A percentile compares a stretch with the other conserved stretches of the same genome.
phyloP scores from a whole-genome alignment of 2,329 filamentous ascomycete species.

The Alternaria incomplexa region DNA sequence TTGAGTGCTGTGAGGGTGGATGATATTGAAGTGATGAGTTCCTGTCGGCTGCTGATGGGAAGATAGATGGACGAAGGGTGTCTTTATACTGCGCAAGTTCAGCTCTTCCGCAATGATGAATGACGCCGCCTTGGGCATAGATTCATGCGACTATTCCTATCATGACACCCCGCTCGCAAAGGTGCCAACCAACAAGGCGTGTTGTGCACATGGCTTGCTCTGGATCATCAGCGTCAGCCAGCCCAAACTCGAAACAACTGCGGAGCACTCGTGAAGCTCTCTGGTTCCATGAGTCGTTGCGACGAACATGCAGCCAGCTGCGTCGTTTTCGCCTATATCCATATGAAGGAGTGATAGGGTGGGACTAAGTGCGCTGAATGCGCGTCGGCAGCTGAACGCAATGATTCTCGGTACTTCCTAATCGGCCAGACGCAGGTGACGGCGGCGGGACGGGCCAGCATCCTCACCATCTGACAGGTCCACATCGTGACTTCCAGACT shows the following conservation, averaged over 20 bases:
- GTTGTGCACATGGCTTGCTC: neutral
- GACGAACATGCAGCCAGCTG: neutral
- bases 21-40: no score
- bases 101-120: no score
- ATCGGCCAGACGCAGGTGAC: neutral
- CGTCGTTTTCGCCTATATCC: neutral
- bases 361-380: neutral
- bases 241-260: neutral
- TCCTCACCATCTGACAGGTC: neutral
- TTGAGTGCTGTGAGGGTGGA: no score
- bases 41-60: no score
- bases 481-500: neutral
- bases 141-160: no score
- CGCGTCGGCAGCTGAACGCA: neutral
- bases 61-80: no score
- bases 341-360: neutral
- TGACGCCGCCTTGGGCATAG: no score
- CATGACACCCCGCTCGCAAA: no score
- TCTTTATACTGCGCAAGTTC: no score
- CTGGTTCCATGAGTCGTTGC: neutral
- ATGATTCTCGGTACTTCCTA: neutral
- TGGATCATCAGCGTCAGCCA: neutral
- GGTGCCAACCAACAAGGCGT: neutral
- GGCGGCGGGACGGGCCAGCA: neutral
- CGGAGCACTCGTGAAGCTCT: rapidly evolving